Base-by-base conservation (phyloP, 306 rosid species). In the Gynostemma pentaphyllum region DNA sequence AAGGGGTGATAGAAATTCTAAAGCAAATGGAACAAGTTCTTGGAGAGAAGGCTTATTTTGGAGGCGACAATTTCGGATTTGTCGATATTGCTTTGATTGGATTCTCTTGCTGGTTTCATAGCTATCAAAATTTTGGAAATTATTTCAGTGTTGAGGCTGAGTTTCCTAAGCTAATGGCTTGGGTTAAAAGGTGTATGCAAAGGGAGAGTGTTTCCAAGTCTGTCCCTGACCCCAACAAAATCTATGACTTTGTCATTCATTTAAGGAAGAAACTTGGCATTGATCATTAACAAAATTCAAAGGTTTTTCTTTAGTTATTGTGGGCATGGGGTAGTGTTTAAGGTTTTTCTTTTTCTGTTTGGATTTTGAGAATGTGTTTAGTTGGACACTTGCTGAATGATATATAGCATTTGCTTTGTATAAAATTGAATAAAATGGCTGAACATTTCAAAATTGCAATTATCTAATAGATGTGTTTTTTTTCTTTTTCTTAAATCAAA, bases 11-110 rank as follows among this genome's bases (percentile, higher is more conserved):
- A 15, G 64, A n/a, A 41, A 3, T 13, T 15, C 23, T 73, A 23
- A 60, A 55, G 37, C 27, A 7, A 22, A 5, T 71, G 28, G 76
- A 81, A 52, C 68, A 45, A 27, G 18, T 72, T 14, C 72, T 78
- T 13, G 82, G 74, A 1, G 76, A 70, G 9, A 74, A 62, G 48
- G 7, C 65, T 44, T 74, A 53, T 42, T 70, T 74, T 44, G 66
- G 71, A 2, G 76, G n/a, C n/a, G n/a, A n/a, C n/a, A n/a, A 2
- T 1, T 64, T 74, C 12, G 74, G 76, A 12, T 4, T 73, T 0
- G 23, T 74, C 10, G 82, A 78, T 26, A 22, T 78, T 11, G 59
- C 71, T 1, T 70, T 74, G 0, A 13, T 70, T n/a, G 62, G 74
- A 10, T 70, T 67, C 18, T 67, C 21, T 34, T 9, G 45, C 36